These are phyloP conservation scores for Monosporascus sp. DNA, from an alignment of 2,329 filamentous ascomycete genomes.

Conservation along the genomic window DNA sequence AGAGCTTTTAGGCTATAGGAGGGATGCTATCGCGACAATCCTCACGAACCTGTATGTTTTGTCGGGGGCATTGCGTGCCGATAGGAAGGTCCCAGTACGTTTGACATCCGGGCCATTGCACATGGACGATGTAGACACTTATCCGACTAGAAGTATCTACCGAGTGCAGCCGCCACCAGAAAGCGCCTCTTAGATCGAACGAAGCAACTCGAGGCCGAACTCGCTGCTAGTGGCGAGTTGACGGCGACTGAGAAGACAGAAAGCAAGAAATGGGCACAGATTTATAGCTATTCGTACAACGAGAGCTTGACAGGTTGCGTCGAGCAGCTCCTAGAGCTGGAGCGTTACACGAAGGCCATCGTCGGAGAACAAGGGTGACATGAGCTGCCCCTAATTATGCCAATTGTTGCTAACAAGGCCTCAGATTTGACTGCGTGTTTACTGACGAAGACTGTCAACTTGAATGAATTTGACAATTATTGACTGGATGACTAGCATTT, in stretches of 20 bases:
- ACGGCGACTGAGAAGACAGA: conserved; percentile 24
- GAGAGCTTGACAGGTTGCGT: conserved; percentile 50
- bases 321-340: conserved; percentile 47
- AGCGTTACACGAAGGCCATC: conserved; percentile 53
- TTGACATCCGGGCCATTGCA: background rate
- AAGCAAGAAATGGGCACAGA: conserved; percentile 47
- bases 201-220: conserved; percentile 39
- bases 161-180: conserved; percentile 48
- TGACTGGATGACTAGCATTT: background rate
- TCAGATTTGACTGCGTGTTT: conserved; percentile 31
- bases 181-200: conserved; percentile 47
- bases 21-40: conserved; percentile 53
- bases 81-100: conserved; percentile 43
- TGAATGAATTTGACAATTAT: background rate
- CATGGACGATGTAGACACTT: background rate
- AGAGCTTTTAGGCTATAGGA: conserved; percentile 43
- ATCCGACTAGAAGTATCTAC: conserved; percentile 42
- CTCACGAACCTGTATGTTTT: conserved; percentile 55
- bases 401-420: conserved; percentile 3
- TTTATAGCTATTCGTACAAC: conserved; percentile 51
- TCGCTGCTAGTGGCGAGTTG: conserved; percentile 20
- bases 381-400: background rate
- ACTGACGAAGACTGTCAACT: conserved; percentile 3
- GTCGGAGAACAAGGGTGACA: conserved; percentile 47
- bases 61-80: conserved; percentile 47